These are phyloP conservation scores for Vaccinium vitisidaea DNA, from an alignment of 148 eudicot species.

Conservation along the genomic window DNA sequence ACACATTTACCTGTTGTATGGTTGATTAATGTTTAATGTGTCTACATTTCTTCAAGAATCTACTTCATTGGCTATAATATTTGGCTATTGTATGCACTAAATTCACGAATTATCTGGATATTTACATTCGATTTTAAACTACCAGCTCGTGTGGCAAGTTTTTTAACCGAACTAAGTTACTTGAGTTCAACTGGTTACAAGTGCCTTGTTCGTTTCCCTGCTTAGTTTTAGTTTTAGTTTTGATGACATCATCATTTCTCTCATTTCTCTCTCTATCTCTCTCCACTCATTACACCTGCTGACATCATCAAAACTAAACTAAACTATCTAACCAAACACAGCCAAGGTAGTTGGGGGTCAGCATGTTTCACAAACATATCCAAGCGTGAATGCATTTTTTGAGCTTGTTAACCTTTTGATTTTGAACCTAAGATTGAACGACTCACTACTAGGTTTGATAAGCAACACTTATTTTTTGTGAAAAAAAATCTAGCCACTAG, in stretches of 20 bases:
- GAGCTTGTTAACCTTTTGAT: background rate
- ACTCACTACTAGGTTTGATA: background rate
- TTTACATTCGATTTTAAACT: background rate
- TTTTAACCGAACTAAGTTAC: background rate
- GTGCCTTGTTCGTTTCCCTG: too few relatives aligned
- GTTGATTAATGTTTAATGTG: background rate
- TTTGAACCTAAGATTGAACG: background rate
- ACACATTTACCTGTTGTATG: background rate
- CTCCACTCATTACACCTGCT: too few relatives aligned
- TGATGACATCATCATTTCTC: too few relatives aligned
- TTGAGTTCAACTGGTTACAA: background rate
- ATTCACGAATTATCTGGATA: background rate
- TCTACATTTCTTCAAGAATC: background rate
- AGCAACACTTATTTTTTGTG: background rate
- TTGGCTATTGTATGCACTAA: background rate
- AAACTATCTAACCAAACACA: too few relatives aligned
- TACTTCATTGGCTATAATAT: background rate
- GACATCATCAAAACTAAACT: too few relatives aligned
- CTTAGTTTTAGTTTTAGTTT: too few relatives aligned
- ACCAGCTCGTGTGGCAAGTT: background rate
- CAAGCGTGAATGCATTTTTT: background rate
- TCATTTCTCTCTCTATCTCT: too few relatives aligned
- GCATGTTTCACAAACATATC: background rate
- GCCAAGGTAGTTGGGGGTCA: background rate
- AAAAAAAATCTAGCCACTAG: background rate